Percentiles rank a stretch among this genome's conserved stretches.
Conservation (phyloP, 1,284 basidiomycete species). For the Ustilago vetiveriae region DNA sequence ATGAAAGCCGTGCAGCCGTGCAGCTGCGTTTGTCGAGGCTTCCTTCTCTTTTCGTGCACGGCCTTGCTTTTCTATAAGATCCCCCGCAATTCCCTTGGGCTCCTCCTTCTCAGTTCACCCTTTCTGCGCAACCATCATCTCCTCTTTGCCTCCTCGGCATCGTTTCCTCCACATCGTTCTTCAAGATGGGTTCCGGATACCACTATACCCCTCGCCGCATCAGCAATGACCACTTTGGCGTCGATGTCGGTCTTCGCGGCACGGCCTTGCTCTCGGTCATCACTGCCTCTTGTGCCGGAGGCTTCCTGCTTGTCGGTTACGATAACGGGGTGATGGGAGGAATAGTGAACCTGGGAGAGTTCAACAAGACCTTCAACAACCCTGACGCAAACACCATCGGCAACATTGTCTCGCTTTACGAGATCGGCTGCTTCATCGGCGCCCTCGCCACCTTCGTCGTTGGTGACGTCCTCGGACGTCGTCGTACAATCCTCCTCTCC, state of each 20-base stretch:
- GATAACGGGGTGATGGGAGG: constrained; percentile 47
- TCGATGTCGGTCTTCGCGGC: constrained; percentile 40
- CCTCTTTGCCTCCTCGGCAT: neutral
- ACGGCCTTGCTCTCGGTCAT: constrained; percentile 34
- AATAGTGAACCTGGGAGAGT: constrained; percentile 14
- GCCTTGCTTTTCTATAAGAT: neutral
- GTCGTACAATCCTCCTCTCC: constrained; percentile 50
- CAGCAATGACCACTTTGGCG: constrained; percentile 29
- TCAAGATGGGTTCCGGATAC: constrained; percentile 11
- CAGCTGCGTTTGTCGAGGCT: too few relatives aligned
- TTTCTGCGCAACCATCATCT: too few relatives aligned
- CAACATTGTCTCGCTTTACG: constrained; percentile 51
- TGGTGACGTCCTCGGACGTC: constrained; percentile 40
- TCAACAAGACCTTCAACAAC: constrained; percentile 47
- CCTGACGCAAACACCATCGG: constrained; percentile 43
- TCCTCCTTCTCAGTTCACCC: neutral
- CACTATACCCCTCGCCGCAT: constrained; percentile 33
- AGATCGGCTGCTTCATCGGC: constrained; percentile 47
- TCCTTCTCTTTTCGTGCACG: neutral
- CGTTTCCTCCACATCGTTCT: neutral
- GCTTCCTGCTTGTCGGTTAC: constrained; percentile 38
- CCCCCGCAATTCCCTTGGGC: neutral
- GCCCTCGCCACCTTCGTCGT: constrained; percentile 37
- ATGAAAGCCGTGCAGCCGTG: too few relatives aligned
- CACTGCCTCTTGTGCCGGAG: constrained; percentile 35